Percentiles rank a stretch among this genome's conserved stretches.
These are phyloP conservation scores for Striga hermonthica DNA, from an alignment of 305 asterid genomes.

Conservation along the genomic window DNA sequence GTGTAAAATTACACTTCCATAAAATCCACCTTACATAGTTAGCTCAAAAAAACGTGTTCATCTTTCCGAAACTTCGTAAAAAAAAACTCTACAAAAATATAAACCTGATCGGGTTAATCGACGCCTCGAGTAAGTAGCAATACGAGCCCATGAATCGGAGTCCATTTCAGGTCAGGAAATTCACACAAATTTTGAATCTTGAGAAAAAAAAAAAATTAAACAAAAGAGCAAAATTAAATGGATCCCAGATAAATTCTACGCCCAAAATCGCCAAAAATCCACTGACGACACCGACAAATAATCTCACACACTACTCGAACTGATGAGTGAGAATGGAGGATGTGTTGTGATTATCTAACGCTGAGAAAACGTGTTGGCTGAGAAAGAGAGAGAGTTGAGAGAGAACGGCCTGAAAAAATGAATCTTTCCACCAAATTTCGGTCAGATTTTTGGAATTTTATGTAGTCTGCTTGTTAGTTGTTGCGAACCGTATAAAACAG, in stretches of 20 bases:
- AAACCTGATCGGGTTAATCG: conserved; percentile 46
- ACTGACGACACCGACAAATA: no score
- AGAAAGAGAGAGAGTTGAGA: conserved; percentile 3
- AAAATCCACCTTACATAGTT: neutral
- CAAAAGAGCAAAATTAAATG: neutral
- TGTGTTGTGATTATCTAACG: neutral
- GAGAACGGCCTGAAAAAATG: conserved; percentile 3
- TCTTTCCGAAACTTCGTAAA: neutral
- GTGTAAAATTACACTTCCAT: neutral
- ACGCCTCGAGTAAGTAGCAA: conserved; percentile 37
- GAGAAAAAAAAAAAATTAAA: neutral
- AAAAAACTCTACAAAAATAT: no score
- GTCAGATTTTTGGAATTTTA: neutral
- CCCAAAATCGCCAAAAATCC: neutral
- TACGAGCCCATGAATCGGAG: conserved; percentile 50
- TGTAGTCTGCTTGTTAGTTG: neutral
- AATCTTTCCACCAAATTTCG: conserved; percentile 17
- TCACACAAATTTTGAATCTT: neutral
- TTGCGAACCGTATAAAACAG: neutral
- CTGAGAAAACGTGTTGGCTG: neutral
- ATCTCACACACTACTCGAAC: neutral
- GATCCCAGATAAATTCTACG: neutral
- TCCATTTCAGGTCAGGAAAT: conserved; percentile 35
- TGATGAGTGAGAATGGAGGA: conserved; percentile 1
- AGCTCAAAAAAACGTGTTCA: neutral